Conservation (phyloP, 257 asterid species). For the Fraxinus excelsior region DNA sequence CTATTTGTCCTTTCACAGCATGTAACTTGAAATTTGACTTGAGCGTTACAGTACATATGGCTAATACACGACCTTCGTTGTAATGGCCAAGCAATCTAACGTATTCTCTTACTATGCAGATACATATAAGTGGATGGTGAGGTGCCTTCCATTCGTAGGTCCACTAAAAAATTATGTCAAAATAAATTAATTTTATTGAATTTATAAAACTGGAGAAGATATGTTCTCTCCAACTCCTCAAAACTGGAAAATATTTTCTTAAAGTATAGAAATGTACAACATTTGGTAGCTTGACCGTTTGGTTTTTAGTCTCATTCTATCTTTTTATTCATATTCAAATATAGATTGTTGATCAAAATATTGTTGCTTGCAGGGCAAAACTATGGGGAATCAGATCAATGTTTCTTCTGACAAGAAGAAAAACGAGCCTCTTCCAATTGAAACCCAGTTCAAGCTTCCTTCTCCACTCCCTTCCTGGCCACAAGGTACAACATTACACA, state of each 20-base stretch:
- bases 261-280: not conserved
- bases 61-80: too few relatives aligned
- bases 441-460: slow-evolving; percentile 58
- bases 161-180: too few relatives aligned
- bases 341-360: slow-evolving; percentile 2
- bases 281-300: slow-evolving; percentile 13
- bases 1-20: too few relatives aligned
- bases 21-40: too few relatives aligned
- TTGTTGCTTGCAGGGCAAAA: slow-evolving; percentile 14
- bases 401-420: slow-evolving; percentile 33
- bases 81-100: too few relatives aligned
- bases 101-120: too few relatives aligned
- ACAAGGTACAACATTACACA: slow-evolving; percentile 42
- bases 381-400: slow-evolving; percentile 37
- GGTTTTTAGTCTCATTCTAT: not conserved
- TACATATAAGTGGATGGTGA: too few relatives aligned
- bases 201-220: not conserved
- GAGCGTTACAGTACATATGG: too few relatives aligned
- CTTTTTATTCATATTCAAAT: slow-evolving; percentile 16
- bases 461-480: slow-evolving; percentile 77
- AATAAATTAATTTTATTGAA: too few relatives aligned
- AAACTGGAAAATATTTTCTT: not conserved
- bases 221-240: not conserved
- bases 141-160: too few relatives aligned
- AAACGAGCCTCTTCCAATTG: slow-evolving; percentile 45